phyloP scores from a whole-genome alignment of 2,329 filamentous ascomycete species.

The Botrytis elliptica region DNA sequence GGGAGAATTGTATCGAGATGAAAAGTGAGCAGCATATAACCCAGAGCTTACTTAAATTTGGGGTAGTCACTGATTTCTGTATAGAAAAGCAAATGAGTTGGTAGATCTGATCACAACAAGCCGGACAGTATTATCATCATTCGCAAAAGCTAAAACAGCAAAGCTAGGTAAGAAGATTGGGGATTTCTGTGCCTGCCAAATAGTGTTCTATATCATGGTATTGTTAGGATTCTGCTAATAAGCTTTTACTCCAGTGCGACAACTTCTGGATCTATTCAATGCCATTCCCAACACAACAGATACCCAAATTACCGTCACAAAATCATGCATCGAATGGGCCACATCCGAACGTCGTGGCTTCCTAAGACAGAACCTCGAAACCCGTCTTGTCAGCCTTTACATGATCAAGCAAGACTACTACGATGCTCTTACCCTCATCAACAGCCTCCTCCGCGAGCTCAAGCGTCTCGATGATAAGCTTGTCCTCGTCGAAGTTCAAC shows the following conservation, averaged over 20 bases:
- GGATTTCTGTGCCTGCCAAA: not conserved
- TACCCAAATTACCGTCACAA: slow-evolving; percentile 90
- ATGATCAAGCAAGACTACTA: slow-evolving; percentile 99
- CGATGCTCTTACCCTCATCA: slow-evolving; percentile 94
- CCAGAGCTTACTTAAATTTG: slow-evolving; percentile 4
- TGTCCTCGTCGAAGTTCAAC: slow-evolving; percentile 94
- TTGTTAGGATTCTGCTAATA: not conserved
- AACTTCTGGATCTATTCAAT: slow-evolving; percentile 92
- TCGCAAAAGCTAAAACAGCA: slow-evolving; percentile 97
- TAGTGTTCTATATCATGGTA: not conserved
- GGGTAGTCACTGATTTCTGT: slow-evolving; percentile 35
- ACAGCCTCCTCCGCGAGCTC: slow-evolving; percentile 90
- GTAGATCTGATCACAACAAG: slow-evolving; percentile 88
- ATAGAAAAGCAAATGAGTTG: slow-evolving; percentile 76
- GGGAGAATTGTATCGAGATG: slow-evolving; percentile 89
- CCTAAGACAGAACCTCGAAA: slow-evolving; percentile 96
- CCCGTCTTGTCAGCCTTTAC: slow-evolving; percentile 86
- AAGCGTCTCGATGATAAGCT: slow-evolving; percentile 99
- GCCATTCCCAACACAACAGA: slow-evolving; percentile 93
- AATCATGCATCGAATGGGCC: slow-evolving; percentile 99
- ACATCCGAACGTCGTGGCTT: slow-evolving; percentile 92
- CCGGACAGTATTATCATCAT: slow-evolving; percentile 86
- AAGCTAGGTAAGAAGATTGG: slow-evolving; percentile 73
- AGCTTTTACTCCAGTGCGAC: slow-evolving; percentile 66
- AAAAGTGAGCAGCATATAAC: slow-evolving; percentile 57